Evolutionary conservation across 179 eudicot genomes (phyloP), one percentile per base, ranked within the genome.

Genomic region (Spergularia azorica): DNA sequence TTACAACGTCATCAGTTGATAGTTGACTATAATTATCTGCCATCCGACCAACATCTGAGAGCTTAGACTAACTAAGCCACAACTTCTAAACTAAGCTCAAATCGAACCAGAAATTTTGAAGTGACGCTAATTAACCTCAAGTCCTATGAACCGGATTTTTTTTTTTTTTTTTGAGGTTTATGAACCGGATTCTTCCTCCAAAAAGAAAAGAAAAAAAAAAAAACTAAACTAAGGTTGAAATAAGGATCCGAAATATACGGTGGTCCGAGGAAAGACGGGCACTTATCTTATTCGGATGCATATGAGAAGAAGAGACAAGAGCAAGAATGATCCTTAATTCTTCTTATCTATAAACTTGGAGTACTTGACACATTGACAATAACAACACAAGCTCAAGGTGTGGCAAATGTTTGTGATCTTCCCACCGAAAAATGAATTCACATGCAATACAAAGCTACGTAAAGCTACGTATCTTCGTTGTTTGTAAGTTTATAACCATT

Each of bases 361-460:
- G 41, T 70, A 51, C 16, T 38, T 63, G 67, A 63, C 67, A 32
- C 38, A 63, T 52, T 74, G 71, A 74, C 14, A 79, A 48, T 66
- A 79, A 79, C 81, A 57, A 65, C 63, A 72, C 81, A n/a, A 3
- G 12, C 20, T 56, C 17, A 16, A 56, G 20, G 17, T 43, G 50
- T 74, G 59, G 15, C 32, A 20, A 15, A 72, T 71, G 4, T 15
- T 71, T 71, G 52, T 61, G 48, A 43, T 71, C 74, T 71, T 56
- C 26, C 57, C 52, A 71, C 48, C 50, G 41, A 54, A 57, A 15
- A 57, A 14, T 57, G 16, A 14, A 14, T 2, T 32, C 15, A 69
- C 8, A 26, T 56, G 62, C 55, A 61, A 26, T 26, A 26, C 32
- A 26, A 26, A n/a, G n/a, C n/a, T n/a, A n/a, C n/a, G n/a, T n/a